phyloP scores from a whole-genome alignment of 176 grass and related monocot species.

The Poa annua region DNA sequence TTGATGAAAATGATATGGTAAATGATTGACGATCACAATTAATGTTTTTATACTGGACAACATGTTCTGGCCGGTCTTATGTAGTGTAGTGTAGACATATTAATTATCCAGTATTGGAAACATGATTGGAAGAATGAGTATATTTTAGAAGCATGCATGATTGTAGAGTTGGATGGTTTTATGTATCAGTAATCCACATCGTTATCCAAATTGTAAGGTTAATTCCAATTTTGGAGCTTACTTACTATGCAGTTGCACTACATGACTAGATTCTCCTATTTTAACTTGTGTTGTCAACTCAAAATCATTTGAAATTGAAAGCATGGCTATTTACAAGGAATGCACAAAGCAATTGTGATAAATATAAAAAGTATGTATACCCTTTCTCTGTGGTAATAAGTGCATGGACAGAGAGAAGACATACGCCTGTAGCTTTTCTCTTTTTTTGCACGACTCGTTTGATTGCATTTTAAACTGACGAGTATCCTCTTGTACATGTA shows the following conservation, averaged over 20 bases:
- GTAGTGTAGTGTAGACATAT: constrained; percentile 25
- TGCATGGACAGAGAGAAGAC: no score
- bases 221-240: background rate
- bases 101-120: no score
- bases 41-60: background rate
- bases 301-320: constrained; percentile 7
- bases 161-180: no score
- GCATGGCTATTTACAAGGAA: background rate
- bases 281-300: background rate
- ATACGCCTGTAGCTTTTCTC: no score
- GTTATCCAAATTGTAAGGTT: background rate
- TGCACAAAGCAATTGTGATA: background rate
- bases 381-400: background rate
- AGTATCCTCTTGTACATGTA: no score
- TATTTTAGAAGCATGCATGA: no score
- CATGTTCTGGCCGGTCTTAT: background rate
- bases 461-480: no score
- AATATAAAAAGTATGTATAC: background rate
- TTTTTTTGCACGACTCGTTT: no score
- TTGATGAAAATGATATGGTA: background rate
- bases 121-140: no score
- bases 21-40: background rate
- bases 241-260: background rate
- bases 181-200: no score
- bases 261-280: background rate